A percentile compares a stretch with the other conserved stretches of the same genome.
These are phyloP conservation scores for Oemleria cerasiformis DNA, from an alignment of 306 rosid species.

Conservation along the genomic window DNA sequence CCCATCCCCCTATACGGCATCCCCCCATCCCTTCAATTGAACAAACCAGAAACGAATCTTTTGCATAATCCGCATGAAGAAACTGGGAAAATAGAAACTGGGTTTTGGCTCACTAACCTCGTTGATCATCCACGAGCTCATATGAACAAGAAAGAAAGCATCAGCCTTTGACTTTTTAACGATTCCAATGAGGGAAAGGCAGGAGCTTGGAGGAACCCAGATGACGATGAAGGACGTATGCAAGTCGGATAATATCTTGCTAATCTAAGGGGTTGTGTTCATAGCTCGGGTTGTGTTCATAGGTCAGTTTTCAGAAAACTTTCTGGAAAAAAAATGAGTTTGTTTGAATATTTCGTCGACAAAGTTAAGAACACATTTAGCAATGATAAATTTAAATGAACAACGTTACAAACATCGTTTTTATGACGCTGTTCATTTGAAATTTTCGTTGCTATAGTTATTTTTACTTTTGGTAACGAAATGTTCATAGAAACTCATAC, in stretches of 20 bases:
- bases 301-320: too few relatives aligned
- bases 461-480: too few relatives aligned
- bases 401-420: too few relatives aligned
- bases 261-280: not conserved
- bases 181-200: conserved; percentile 1
- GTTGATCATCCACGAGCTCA: conserved; percentile 7
- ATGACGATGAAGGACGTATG: not conserved
- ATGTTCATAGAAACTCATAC: too few relatives aligned
- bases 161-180: conserved; percentile 3
- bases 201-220: conserved; percentile 3
- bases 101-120: conserved; percentile 23
- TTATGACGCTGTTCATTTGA: too few relatives aligned
- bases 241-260: conserved; percentile 4
- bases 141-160: not conserved
- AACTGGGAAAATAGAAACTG: not conserved
- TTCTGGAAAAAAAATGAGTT: too few relatives aligned
- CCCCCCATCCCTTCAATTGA: not conserved
- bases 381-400: too few relatives aligned
- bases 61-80: not conserved
- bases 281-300: too few relatives aligned
- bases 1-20: too few relatives aligned
- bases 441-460: too few relatives aligned
- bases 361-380: too few relatives aligned
- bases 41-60: not conserved
- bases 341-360: too few relatives aligned